These are phyloP conservation scores for Pseudovirgaria hyperparasitica DNA, from an alignment of 2,329 filamentous ascomycete genomes.

Conservation along the genomic window DNA sequence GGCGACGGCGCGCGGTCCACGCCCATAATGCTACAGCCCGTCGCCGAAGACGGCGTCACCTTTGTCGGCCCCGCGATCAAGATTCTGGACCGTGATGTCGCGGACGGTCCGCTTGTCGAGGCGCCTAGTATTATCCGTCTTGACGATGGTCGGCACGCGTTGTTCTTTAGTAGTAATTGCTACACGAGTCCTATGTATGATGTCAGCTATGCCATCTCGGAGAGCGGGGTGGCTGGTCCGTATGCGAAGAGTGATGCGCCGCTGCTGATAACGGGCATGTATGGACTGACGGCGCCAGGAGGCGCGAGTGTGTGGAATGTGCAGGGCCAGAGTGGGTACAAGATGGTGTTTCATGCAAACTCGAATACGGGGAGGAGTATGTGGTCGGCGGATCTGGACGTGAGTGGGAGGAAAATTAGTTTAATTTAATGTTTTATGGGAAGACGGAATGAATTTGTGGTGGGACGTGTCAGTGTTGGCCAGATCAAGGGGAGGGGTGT, in stretches of 20 bases:
- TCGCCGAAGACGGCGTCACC: conserved; percentile 39
- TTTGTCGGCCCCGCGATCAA: conserved; percentile 36
- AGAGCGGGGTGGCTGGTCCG: conserved; percentile 9
- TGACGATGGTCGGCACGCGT: conserved; percentile 38
- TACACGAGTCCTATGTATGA: conserved; percentile 43
- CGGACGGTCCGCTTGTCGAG: conserved; percentile 46
- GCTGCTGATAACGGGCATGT: conserved; percentile 4
- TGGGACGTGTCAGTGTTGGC: no score
- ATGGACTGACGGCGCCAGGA: conserved; percentile 5
- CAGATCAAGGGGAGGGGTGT: no score
- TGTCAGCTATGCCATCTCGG: conserved; percentile 44
- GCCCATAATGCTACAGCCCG: conserved; percentile 44
- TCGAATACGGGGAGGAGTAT: conserved; percentile 4
- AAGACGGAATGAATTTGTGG: no score
- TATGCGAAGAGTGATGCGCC: conserved; percentile 7
- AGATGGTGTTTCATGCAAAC: conserved; percentile 7
- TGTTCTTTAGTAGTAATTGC: conserved; percentile 52
- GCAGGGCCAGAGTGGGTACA: conserved; percentile 3
- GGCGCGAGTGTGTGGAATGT: conserved; percentile 4
- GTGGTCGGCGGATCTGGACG: conserved; percentile 3
- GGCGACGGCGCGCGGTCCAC: conserved; percentile 30
- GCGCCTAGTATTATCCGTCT: conserved; percentile 43
- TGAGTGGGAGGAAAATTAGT: conserved; percentile 3
- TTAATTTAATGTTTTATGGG: no score
- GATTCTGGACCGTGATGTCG: conserved; percentile 32